Evolutionary conservation across 2,329 filamentous ascomycete species (phyloP).

Genomic region (Hypoxylon sp.): DNA sequence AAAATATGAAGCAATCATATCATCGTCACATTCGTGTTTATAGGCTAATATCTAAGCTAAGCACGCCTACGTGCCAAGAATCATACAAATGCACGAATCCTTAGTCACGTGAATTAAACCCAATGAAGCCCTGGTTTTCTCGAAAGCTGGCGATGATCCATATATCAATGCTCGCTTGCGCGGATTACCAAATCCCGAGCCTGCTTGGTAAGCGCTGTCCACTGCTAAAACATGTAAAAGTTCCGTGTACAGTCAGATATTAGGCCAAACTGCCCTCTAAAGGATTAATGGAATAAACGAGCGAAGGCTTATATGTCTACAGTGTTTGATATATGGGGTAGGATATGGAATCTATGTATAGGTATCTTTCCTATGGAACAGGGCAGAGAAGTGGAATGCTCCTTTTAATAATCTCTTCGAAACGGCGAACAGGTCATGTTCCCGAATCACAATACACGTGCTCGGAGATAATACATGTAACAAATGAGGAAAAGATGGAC

Average conservation of each 20-base stretch:
- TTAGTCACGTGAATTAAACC: slow-evolving; percentile 7
- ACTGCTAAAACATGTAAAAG: background rate
- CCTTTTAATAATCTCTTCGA: slow-evolving; percentile 6
- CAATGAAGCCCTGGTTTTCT: background rate
- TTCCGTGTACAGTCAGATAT: slow-evolving; percentile 14
- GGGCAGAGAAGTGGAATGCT: slow-evolving; percentile 1
- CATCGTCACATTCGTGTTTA: slow-evolving; percentile 1
- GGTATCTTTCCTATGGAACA: background rate
- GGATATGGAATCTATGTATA: slow-evolving; percentile 1
- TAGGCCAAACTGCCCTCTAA: background rate
- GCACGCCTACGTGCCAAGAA: background rate
- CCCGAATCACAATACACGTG: slow-evolving; percentile 14
- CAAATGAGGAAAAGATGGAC: slow-evolving; percentile 1
- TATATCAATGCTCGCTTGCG: background rate
- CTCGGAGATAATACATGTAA: background rate
- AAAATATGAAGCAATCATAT: slow-evolving; percentile 5
- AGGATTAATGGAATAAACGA: slow-evolving; percentile 10
- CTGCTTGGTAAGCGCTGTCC: background rate
- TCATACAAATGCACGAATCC: background rate
- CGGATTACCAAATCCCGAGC: background rate
- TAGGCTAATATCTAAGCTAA: slow-evolving; percentile 15
- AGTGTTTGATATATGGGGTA: background rate
- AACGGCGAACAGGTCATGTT: background rate
- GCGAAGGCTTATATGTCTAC: slow-evolving; percentile 5
- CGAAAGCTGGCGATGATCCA: slow-evolving; percentile 3